Percentiles rank a stretch among this genome's conserved stretches.
phyloP scores from a whole-genome alignment of 495 filamentous ascomycete species.

The Aspergillus homomorphus region DNA sequence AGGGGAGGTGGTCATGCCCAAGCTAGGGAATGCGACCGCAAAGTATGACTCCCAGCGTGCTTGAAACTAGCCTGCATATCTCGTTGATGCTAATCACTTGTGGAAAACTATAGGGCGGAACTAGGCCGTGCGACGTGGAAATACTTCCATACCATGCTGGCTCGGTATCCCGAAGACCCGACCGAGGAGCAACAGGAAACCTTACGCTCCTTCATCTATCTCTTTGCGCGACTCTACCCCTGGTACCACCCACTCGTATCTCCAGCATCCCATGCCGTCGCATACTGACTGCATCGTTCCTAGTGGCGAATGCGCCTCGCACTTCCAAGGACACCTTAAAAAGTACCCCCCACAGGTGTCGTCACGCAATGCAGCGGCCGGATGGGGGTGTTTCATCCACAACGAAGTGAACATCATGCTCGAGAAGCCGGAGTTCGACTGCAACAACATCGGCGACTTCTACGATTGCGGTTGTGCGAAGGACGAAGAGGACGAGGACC shows the following conservation, averaged over 20 bases:
- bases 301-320: slow-evolving; percentile 88
- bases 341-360: slow-evolving; percentile 91
- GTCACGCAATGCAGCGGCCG: slow-evolving; percentile 75
- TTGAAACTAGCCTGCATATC: too few species aligned
- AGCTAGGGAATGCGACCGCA: slow-evolving; percentile 85
- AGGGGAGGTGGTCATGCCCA: slow-evolving; percentile 81
- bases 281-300: slow-evolving; percentile 7
- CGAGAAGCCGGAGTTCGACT: slow-evolving; percentile 80
- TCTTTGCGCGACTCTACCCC: slow-evolving; percentile 91
- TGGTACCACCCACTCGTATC: slow-evolving; percentile 47
- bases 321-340: slow-evolving; percentile 78
- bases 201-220: slow-evolving; percentile 77
- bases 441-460: slow-evolving; percentile 80
- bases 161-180: slow-evolving; percentile 85
- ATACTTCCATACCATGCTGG: slow-evolving; percentile 92
- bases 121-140: slow-evolving; percentile 88
- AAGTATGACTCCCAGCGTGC: slow-evolving; percentile 42
- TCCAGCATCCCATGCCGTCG: not conserved
- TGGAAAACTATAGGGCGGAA: slow-evolving; percentile 60
- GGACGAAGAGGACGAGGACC: slow-evolving; percentile 45
- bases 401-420: slow-evolving; percentile 91
- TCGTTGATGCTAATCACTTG: slow-evolving; percentile 8
- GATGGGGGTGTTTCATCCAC: slow-evolving; percentile 92
- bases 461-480: slow-evolving; percentile 96
- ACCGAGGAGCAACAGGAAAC: slow-evolving; percentile 79